Percentiles rank a stretch among this genome's conserved stretches.
phyloP scores from a whole-genome alignment of 2,329 filamentous ascomycete genomes.

The Colletotrichum tofieldiae region DNA sequence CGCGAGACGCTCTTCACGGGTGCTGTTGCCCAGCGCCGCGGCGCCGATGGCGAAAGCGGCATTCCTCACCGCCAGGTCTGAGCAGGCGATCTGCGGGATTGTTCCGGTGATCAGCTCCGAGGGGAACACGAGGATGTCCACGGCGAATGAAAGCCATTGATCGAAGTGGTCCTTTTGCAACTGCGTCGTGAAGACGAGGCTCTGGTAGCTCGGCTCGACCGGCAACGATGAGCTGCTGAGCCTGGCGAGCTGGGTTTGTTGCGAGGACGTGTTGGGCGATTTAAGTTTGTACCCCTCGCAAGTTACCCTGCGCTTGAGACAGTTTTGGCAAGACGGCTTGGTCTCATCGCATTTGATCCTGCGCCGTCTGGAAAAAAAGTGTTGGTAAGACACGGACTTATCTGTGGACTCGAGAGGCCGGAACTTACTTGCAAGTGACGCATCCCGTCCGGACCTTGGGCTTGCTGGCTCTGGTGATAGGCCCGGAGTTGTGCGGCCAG shows the following conservation, averaged over 20 bases:
- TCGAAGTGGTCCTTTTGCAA: constrained; percentile 36
- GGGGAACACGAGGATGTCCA: constrained; percentile 28
- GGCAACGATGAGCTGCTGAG: constrained; percentile 14
- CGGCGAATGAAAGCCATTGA: constrained; percentile 28
- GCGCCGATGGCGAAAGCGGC: constrained; percentile 60
- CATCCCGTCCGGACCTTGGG: constrained; percentile 45
- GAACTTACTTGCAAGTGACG: constrained; percentile 40
- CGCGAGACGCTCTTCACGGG: constrained; percentile 25
- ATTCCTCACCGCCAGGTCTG: constrained; percentile 51
- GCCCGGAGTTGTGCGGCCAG: constrained; percentile 33
- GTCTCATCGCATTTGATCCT: constrained; percentile 36
- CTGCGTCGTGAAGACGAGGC: constrained; percentile 33
- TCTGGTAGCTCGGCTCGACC: constrained; percentile 33
- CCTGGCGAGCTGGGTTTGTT: background rate
- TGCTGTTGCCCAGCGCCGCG: constrained; percentile 17
- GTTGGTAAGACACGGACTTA: background rate
- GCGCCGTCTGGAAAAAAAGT: constrained; percentile 11
- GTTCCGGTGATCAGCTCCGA: constrained; percentile 31
- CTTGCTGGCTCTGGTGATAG: constrained; percentile 38
- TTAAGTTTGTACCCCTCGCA: constrained; percentile 36
- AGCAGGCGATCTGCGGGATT: constrained; percentile 44
- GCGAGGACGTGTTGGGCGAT: background rate
- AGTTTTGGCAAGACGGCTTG: constrained; percentile 36
- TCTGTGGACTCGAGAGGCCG: background rate
- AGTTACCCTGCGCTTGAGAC: constrained; percentile 18